A percentile compares a stretch with the other conserved stretches of the same genome.
Conservation (phyloP, 169 alveolate genomes). For the Plasmodium gonderi region DNA sequence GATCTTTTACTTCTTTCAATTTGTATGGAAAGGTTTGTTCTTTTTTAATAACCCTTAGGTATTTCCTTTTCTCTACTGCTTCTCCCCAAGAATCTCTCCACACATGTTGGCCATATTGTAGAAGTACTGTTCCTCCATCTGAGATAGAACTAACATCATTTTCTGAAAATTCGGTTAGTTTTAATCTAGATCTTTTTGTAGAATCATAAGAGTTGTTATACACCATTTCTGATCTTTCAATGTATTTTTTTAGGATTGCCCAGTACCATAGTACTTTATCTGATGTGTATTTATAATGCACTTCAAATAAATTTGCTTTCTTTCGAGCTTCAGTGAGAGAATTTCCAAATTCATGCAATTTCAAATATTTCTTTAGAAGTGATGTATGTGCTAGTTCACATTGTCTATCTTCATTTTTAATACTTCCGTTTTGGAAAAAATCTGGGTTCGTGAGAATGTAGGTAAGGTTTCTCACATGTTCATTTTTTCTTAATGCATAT, state of each 20-base stretch:
- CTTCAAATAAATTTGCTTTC: not conserved
- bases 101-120: constrained; percentile 6
- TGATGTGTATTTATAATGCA: not conserved
- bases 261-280: constrained; percentile 3
- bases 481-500: not conserved
- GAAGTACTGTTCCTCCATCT: not conserved
- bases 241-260: not conserved
- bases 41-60: constrained; percentile 9
- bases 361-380: not conserved
- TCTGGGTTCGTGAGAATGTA: constrained; percentile 16
- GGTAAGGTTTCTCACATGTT: constrained; percentile 3
- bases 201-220: constrained; percentile 19
- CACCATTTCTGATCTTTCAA: not conserved
- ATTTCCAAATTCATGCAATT: not conserved
- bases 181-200: not conserved
- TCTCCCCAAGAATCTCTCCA: constrained; percentile 9
- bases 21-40: constrained; percentile 18
- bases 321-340: not conserved
- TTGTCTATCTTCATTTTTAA: constrained; percentile 12
- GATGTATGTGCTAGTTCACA: not conserved
- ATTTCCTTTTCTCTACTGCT: not conserved
- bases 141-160: not conserved
- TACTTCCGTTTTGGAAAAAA: not conserved
- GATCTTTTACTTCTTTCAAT: constrained; percentile 29
- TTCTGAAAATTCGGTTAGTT: not conserved